Conservation (phyloP, 371 early-diverging fungal species). For the Rhizopus stolonifer region DNA sequence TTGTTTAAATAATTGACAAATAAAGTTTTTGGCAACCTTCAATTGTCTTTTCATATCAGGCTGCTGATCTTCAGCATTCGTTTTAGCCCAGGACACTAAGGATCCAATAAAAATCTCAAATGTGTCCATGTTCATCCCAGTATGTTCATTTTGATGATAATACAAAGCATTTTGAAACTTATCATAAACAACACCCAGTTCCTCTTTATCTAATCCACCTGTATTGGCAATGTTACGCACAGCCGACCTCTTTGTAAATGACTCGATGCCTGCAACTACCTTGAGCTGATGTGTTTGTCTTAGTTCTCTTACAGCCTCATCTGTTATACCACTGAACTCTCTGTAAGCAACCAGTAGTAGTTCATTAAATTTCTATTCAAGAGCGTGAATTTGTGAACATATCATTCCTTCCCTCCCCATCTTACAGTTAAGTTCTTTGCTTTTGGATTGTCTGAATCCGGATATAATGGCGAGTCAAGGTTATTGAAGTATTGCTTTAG, state of each 20-base stretch:
- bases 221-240: slow-evolving; percentile 78
- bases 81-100: slow-evolving; percentile 56
- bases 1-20: slow-evolving; percentile 53
- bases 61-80: slow-evolving; percentile 27
- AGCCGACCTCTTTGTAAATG: slow-evolving; percentile 87
- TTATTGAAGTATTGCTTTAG: slow-evolving; percentile 74
- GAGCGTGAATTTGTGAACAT: too few species aligned
- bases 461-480: slow-evolving; percentile 68
- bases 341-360: slow-evolving; percentile 89
- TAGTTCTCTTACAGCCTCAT: slow-evolving; percentile 76
- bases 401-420: too few species aligned
- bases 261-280: slow-evolving; percentile 93
- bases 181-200: slow-evolving; percentile 86
- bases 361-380: slow-evolving; percentile 79
- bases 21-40: slow-evolving; percentile 48
- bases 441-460: slow-evolving; percentile 55
- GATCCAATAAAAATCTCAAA: slow-evolving; percentile 65
- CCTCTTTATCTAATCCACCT: slow-evolving; percentile 79
- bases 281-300: slow-evolving; percentile 89
- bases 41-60: slow-evolving; percentile 32
- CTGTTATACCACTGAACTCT: slow-evolving; percentile 85
- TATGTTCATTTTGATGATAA: slow-evolving; percentile 57
- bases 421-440: slow-evolving; percentile 61
- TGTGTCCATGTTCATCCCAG: slow-evolving; percentile 62
- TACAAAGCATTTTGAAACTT: slow-evolving; percentile 83